phyloP scores from a whole-genome alignment of 2,329 filamentous ascomycete species.

The Pseudocercospora fijiensis region DNA sequence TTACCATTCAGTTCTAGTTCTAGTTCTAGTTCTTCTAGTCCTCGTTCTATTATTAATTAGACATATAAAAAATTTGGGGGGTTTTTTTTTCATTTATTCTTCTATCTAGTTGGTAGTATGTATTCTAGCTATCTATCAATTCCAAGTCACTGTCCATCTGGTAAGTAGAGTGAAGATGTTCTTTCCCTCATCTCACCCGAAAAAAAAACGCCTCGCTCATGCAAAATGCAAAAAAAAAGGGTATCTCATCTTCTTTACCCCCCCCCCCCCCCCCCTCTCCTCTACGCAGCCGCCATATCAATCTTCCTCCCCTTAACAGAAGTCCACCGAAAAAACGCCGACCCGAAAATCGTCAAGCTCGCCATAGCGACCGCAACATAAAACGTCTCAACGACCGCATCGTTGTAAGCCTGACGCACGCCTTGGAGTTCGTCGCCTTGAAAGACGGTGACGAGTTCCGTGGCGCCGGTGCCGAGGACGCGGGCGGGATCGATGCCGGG shows the following conservation, averaged over 20 bases:
- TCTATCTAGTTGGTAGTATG: no score
- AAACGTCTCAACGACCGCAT: conserved; percentile 59
- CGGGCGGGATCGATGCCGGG: conserved; percentile 45
- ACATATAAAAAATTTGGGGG: no score
- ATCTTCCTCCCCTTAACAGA: conserved; percentile 59
- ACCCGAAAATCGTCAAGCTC: conserved; percentile 55
- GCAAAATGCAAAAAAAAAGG: not conserved
- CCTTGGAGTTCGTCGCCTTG: conserved; percentile 49
- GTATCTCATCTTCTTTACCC: no score
- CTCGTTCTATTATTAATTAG: no score
- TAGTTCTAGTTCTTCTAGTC: no score
- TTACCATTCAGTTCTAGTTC: no score
- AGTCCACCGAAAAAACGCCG: conserved; percentile 61
- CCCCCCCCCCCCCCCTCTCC: no score
- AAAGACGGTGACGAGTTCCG: conserved; percentile 58
- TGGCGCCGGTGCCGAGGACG: conserved; percentile 55
- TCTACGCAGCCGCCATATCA: conserved; percentile 35
- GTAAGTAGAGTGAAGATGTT: not conserved
- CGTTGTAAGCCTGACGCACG: conserved; percentile 65
- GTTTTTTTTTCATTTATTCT: no score
- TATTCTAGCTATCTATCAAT: no score
- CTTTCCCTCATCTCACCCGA: no score
- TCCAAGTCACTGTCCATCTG: no score
- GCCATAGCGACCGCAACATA: conserved; percentile 59
- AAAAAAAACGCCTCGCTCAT: not conserved